Evolutionary conservation across 352 stramenopile genomes (phyloP), one percentile per base, ranked within the genome.

Genomic region (Elongisporangium anandrum): DNA sequence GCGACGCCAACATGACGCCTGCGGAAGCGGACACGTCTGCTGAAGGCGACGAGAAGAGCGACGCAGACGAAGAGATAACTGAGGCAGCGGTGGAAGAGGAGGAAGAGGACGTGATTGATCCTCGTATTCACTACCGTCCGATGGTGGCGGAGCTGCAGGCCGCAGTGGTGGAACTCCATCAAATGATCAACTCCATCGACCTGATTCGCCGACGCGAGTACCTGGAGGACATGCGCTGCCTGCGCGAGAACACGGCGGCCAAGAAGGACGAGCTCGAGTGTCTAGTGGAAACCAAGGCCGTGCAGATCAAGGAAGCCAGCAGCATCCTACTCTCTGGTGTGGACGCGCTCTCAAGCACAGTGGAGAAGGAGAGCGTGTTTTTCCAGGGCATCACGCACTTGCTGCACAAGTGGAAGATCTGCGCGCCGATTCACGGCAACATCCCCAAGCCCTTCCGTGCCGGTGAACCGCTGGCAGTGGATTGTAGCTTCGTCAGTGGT

Each of bases 131-230:
- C 68, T 95, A 95, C 60, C 79, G 76, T 1, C 83, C 87, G 9
- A 93, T 95, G 79, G 87, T 95, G 56, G 53, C 69, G 4, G 86
- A 95, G 64, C 75, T 95, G 2, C 86, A 95, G 60, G 77, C 73
- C 0, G 83, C 84, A 23, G 74, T 90, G 26, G 82, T 85, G 10
- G 86, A 94, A 52, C 68, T 94, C 24, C 82, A 94, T 56, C 84
- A 95, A 63, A 67, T 95, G 13, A 92, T 95, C 57, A 94, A 94
- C 66, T 91, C 86, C 19, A 92, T 95, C 52, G 86, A 95, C 59
- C 62, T 95, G 47, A 90, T 95, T 38, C 77, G 83, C 4, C 70
- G 77, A 52, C 82, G 76, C 12, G 81, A 92, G 49, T 95, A 87
- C 54, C 57, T 95, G 50, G 84, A 95, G 62, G 86, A 95, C 39